A percentile compares a stretch with the other conserved stretches of the same genome.
These are phyloP conservation scores for Trichomonascus vanleenenianus DNA, from an alignment of 805 yeast genomes.

Conservation along the genomic window DNA sequence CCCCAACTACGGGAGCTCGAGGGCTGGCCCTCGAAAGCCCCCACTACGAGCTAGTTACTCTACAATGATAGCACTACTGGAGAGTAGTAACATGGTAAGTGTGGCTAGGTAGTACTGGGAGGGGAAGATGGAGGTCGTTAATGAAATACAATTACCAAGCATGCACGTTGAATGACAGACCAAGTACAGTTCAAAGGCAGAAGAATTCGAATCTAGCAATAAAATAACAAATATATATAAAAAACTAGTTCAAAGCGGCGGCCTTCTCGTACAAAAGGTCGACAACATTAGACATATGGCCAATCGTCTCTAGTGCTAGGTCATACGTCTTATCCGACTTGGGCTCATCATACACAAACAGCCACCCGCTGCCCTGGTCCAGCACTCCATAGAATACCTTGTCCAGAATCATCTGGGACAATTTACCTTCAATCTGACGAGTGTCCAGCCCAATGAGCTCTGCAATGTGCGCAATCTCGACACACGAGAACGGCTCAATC, in stretches of 20 bases:
- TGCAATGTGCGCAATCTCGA: conserved; percentile 87
- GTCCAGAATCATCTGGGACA: conserved; percentile 94
- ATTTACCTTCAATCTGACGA: conserved; percentile 86
- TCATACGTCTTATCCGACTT: conserved; percentile 82
- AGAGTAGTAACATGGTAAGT: too few species aligned
- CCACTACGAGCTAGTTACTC: too few species aligned
- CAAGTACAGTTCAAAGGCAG: too few species aligned
- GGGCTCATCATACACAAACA: conserved; percentile 84
- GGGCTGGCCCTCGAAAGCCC: too few species aligned
- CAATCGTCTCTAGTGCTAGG: conserved; percentile 76
- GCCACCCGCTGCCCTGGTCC: conserved; percentile 98
- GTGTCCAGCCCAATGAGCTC: conserved; percentile 79
- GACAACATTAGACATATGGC: conserved; percentile 79
- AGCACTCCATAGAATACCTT: conserved; percentile 92
- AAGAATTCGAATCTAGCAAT: too few species aligned
- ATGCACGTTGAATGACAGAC: too few species aligned
- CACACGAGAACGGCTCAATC: conserved; percentile 92
- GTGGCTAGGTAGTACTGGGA: too few species aligned
- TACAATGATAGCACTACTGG: too few species aligned
- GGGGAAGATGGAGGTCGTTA: too few species aligned
- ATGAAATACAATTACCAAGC: too few species aligned
- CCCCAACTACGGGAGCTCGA: too few species aligned
- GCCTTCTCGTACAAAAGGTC: conserved; percentile 93
- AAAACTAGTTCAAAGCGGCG: conserved; percentile 55
- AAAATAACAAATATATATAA: neutral